These are phyloP conservation scores for Geotrichum fermentans DNA, from an alignment of 1,139 yeast genomes.

Conservation along the genomic window DNA sequence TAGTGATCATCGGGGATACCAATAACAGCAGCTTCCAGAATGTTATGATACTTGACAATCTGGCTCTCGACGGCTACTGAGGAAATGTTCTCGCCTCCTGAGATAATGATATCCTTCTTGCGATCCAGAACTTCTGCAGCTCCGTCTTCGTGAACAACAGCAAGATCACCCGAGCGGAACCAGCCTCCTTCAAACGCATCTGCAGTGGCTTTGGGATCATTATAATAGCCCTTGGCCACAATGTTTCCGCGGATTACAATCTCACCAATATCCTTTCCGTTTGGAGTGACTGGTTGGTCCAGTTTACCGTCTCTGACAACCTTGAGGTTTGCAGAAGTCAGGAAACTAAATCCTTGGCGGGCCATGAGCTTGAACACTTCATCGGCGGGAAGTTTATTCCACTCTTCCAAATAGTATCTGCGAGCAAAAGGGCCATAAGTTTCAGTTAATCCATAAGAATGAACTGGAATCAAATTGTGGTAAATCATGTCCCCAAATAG, in stretches of 20 bases:
- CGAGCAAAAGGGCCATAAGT: conserved; percentile 40
- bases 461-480: conserved; percentile 41
- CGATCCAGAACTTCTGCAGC: conserved; percentile 63
- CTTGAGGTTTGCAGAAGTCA: conserved; percentile 40
- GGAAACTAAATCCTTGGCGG: conserved; percentile 38
- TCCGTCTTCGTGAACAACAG: conserved; percentile 53
- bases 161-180: conserved; percentile 78
- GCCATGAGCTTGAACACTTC: conserved; percentile 33
- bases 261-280: conserved; percentile 39
- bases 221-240: conserved; percentile 56
- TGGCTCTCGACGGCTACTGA: conserved; percentile 70
- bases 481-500: conserved; percentile 37
- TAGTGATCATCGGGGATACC: conserved; percentile 37
- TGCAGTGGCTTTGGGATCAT: conserved; percentile 51
- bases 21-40: conserved; percentile 40
- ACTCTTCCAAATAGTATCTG: conserved; percentile 34
- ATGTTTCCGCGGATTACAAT: conserved; percentile 42
- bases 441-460: conserved; percentile 71
- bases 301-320: conserved; percentile 49
- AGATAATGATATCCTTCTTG: conserved; percentile 72
- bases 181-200: conserved; percentile 63
- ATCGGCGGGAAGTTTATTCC: conserved; percentile 32
- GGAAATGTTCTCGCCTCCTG: conserved; percentile 78
- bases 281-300: conserved; percentile 47
- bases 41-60: conserved; percentile 45